Evolutionary conservation across 371 early-diverging fungal species (phyloP).

Genomic region (Lichtheimia corymbifera): DNA sequence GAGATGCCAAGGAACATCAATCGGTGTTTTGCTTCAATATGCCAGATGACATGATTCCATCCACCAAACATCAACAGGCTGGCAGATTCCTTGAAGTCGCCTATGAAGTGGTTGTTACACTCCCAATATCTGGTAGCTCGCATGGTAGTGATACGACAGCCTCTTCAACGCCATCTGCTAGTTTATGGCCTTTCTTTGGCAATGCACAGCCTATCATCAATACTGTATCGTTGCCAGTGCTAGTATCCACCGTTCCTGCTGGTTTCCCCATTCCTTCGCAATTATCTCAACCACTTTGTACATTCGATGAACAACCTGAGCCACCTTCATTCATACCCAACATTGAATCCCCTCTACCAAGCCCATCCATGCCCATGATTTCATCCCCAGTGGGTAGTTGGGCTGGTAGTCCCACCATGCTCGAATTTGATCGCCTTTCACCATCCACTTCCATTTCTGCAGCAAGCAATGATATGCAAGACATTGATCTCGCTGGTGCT

Average conservation of each 20-base stretch:
- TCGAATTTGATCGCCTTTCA: slow-evolving; percentile 9
- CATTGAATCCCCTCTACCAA: slow-evolving; percentile 38
- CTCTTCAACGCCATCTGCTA: slow-evolving; percentile 14
- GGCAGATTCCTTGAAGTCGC: slow-evolving; percentile 28
- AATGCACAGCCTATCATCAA: slow-evolving; percentile 7
- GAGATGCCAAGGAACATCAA: slow-evolving; percentile 29
- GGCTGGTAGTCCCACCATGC: slow-evolving; percentile 30
- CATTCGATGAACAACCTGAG: slow-evolving; percentile 16
- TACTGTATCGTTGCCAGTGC: slow-evolving; percentile 16
- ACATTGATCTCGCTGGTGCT: slow-evolving; percentile 14
- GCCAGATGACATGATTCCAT: slow-evolving; percentile 31
- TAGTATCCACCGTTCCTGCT: slow-evolving; percentile 19
- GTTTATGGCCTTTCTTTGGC: background rate
- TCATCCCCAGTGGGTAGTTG: slow-evolving; percentile 34
- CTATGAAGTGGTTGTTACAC: slow-evolving; percentile 29
- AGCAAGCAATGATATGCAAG: background rate
- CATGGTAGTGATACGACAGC: slow-evolving; percentile 18
- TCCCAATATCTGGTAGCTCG: slow-evolving; percentile 18
- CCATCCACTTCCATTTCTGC: slow-evolving; percentile 8
- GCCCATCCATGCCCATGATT: slow-evolving; percentile 24
- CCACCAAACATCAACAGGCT: slow-evolving; percentile 22
- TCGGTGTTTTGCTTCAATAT: slow-evolving; percentile 34
- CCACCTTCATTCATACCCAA: slow-evolving; percentile 35
- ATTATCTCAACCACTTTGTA: slow-evolving; percentile 11
- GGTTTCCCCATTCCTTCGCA: slow-evolving; percentile 17